Percentiles rank a stretch among this genome's conserved stretches.
Evolutionary conservation across 1,284 basidiomycete genomes (phyloP).

Genomic region (Moesziomyces sp.): DNA sequence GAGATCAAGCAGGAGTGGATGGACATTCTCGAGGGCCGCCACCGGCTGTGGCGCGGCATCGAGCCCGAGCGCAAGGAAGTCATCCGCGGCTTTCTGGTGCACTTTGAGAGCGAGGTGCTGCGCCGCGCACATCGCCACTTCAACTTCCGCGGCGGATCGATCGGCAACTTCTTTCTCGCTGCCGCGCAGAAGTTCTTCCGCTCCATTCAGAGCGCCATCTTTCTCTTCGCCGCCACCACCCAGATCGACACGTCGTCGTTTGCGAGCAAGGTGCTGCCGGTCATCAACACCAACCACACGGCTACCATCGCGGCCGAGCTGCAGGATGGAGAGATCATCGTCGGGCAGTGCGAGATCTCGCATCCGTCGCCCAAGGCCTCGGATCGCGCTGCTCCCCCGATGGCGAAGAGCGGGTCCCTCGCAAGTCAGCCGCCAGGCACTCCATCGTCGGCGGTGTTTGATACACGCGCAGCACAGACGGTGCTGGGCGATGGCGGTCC

Average conservation of each 20-base stretch:
- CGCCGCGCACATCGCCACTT: slow-evolving; percentile 74
- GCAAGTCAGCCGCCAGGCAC: slow-evolving; percentile 32
- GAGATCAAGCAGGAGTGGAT: slow-evolving; percentile 89
- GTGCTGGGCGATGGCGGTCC: slow-evolving; percentile 20
- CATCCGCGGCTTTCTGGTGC: slow-evolving; percentile 77
- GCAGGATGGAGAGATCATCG: slow-evolving; percentile 78
- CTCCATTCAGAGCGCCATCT: slow-evolving; percentile 82
- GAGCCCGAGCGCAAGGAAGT: slow-evolving; percentile 91
- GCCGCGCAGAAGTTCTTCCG: slow-evolving; percentile 63
- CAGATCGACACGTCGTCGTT: slow-evolving; percentile 69
- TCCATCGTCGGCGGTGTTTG: slow-evolving; percentile 52
- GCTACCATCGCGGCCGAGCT: slow-evolving; percentile 97
- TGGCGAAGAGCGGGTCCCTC: slow-evolving; percentile 2
- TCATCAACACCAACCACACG: slow-evolving; percentile 92
- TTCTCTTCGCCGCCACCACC: slow-evolving; percentile 91
- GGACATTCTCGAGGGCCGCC: slow-evolving; percentile 89
- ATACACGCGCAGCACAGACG: neutral
- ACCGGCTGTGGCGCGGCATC: slow-evolving; percentile 85
- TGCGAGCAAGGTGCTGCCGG: slow-evolving; percentile 79
- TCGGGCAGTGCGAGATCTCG: slow-evolving; percentile 97
- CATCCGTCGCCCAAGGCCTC: slow-evolving; percentile 74
- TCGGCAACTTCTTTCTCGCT: slow-evolving; percentile 63
- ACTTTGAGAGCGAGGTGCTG: slow-evolving; percentile 87
- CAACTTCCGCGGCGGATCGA: slow-evolving; percentile 62
- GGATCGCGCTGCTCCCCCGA: neutral